Conservation (phyloP, 2,329 filamentous ascomycete genomes). For the Coniochaeta ligniaria region DNA sequence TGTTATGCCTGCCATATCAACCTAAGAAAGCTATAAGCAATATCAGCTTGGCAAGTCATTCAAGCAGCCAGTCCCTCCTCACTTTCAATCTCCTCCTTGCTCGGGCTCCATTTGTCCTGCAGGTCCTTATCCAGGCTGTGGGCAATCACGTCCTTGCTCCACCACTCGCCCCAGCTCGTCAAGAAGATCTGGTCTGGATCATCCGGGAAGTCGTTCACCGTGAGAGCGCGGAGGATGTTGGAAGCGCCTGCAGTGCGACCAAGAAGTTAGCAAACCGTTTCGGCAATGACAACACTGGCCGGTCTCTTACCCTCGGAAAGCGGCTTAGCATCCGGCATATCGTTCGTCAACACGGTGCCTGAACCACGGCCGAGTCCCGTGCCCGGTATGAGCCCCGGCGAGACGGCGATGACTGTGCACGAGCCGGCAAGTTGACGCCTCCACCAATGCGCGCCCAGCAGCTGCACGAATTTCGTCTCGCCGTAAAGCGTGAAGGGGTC, state of each 20-base stretch:
- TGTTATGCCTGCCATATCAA: no score
- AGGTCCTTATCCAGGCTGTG: slow-evolving; percentile 34
- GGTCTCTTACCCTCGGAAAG: slow-evolving; percentile 33
- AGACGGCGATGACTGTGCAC: slow-evolving; percentile 42
- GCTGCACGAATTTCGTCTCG: slow-evolving; percentile 41
- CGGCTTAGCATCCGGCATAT: slow-evolving; percentile 38
- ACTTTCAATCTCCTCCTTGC: slow-evolving; percentile 38
- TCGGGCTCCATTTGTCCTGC: slow-evolving; percentile 44
- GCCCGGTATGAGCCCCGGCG: slow-evolving; percentile 42
- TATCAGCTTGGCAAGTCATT: background rate
- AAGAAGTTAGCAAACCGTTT: background rate
- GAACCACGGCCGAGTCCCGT: slow-evolving; percentile 32
- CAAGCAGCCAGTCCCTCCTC: slow-evolving; percentile 20
- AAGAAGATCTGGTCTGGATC: slow-evolving; percentile 46
- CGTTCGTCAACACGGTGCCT: slow-evolving; percentile 18
- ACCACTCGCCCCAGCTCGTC: slow-evolving; percentile 52
- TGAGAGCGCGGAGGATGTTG: slow-evolving; percentile 37
- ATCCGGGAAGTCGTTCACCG: slow-evolving; percentile 36
- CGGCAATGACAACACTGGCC: background rate
- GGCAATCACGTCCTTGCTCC: slow-evolving; percentile 34
- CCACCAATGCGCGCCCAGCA: slow-evolving; percentile 49
- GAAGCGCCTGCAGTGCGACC: slow-evolving; percentile 29
- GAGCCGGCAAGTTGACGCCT: slow-evolving; percentile 38
- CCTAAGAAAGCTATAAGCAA: no score
- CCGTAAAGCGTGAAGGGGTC: slow-evolving; percentile 25